A percentile compares a stretch with the other conserved stretches of the same genome.
Evolutionary conservation across 371 early-diverging fungal species (phyloP).

Genomic region (Polyrhizophydium stewartii): DNA sequence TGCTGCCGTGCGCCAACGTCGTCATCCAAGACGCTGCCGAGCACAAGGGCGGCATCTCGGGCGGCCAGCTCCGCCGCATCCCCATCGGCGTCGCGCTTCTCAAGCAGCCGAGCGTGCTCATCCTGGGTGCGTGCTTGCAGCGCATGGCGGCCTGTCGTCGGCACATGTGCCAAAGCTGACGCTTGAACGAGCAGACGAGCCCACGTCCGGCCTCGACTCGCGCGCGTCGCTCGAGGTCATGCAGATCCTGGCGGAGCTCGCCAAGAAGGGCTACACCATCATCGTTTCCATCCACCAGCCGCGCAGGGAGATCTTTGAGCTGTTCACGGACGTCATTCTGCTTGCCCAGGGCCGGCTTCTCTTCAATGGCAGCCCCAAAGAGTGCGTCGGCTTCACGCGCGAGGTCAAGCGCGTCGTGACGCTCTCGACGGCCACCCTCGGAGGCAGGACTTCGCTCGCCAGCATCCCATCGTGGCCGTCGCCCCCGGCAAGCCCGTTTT

Average conservation of each 20-base stretch:
- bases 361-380: not conserved
- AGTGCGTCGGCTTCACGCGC: not conserved
- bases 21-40: conserved; percentile 12
- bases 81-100: conserved; percentile 89
- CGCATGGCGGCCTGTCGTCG: no score
- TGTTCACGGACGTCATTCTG: conserved; percentile 87
- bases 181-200: conserved; percentile 56
- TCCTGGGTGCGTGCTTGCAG: conserved; percentile 36
- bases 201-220: conserved; percentile 54
- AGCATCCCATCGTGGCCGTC: not conserved
- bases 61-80: conserved; percentile 92
- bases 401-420: not conserved
- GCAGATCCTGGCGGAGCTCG: conserved; percentile 76
- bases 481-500: not conserved
- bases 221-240: conserved; percentile 94
- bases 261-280: conserved; percentile 81
- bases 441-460: no score
- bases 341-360: conserved; percentile 63
- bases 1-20: conserved; percentile 15
- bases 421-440: not conserved
- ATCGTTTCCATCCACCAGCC: conserved; percentile 98
- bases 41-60: conserved; percentile 73
- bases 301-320: conserved; percentile 81
- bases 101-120: conserved; percentile 64
- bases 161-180: no score